Evolutionary conservation across 2,329 filamentous ascomycete species (phyloP).

Genomic region (Esteya vermicola): DNA sequence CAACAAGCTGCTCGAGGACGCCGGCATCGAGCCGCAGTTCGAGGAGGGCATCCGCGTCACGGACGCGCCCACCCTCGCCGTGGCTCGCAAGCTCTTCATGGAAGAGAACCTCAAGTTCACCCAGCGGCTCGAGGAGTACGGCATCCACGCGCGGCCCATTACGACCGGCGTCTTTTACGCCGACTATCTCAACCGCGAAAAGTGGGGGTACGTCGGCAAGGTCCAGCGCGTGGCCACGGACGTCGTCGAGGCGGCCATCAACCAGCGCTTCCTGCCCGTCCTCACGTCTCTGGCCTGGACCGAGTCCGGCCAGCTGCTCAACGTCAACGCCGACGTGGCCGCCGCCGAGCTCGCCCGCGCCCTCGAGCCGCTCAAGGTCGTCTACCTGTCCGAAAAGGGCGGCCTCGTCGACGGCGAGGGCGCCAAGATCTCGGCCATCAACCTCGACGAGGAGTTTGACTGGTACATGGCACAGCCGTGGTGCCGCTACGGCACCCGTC

Average conservation of each 20-base stretch:
- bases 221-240: slow-evolving; percentile 84
- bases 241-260: slow-evolving; percentile 82
- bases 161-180: slow-evolving; percentile 82
- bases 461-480: slow-evolving; percentile 85
- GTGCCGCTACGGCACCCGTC: slow-evolving; percentile 85
- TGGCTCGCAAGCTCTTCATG: slow-evolving; percentile 85
- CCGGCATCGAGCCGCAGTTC: slow-evolving; percentile 87
- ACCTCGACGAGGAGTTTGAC: slow-evolving; percentile 92
- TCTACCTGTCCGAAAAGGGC: slow-evolving; percentile 97
- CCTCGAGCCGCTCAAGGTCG: slow-evolving; percentile 88
- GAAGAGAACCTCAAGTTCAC: slow-evolving; percentile 91
- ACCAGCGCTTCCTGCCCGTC: slow-evolving; percentile 81
- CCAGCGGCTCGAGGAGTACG: slow-evolving; percentile 77
- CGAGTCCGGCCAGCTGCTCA: slow-evolving; percentile 78
- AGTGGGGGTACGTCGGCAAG: slow-evolving; percentile 91
- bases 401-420: slow-evolving; percentile 87
- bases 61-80: slow-evolving; percentile 82
- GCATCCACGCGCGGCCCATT: slow-evolving; percentile 77
- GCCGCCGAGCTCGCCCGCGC: slow-evolving; percentile 83
- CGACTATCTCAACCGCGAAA: slow-evolving; percentile 91
- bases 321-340: slow-evolving; percentile 95
- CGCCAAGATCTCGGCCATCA: slow-evolving; percentile 93
- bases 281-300: slow-evolving; percentile 95
- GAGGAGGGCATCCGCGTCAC: slow-evolving; percentile 94
- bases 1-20: slow-evolving; percentile 78